Percentiles rank a stretch among this genome's conserved stretches.
These are phyloP conservation scores for Myrmaecium sp. DNA, from an alignment of 2,329 filamentous ascomycete species.

Conservation along the genomic window DNA sequence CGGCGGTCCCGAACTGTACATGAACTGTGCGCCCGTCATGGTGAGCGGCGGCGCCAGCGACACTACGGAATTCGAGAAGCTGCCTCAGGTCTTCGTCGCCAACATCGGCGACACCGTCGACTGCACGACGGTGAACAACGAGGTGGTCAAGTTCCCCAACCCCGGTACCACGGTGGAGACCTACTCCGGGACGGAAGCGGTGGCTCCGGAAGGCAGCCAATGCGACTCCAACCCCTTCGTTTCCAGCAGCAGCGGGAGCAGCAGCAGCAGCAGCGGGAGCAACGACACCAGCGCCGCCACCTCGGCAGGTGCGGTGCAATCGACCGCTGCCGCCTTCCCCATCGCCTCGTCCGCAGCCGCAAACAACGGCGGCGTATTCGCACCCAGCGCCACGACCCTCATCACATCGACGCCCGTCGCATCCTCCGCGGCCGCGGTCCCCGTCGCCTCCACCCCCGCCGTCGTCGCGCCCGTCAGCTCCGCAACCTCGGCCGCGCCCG, in stretches of 20 bases:
- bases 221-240: constrained; percentile 5
- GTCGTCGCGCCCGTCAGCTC: constrained; percentile 6
- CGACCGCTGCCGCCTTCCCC: constrained; percentile 4
- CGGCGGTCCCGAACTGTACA: constrained; percentile 85
- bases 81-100: constrained; percentile 58
- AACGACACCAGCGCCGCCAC: constrained; percentile 5
- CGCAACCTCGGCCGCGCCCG: constrained; percentile 8
- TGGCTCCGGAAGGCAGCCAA: constrained; percentile 4
- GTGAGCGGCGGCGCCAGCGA: constrained; percentile 40
- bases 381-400: constrained; percentile 16
- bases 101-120: constrained; percentile 37
- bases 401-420: constrained; percentile 8
- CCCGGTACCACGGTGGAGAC: constrained; percentile 42
- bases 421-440: background rate
- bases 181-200: constrained; percentile 8
- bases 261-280: constrained; percentile 2
- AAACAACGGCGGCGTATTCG: constrained; percentile 15
- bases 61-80: constrained; percentile 36
- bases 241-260: constrained; percentile 3
- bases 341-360: constrained; percentile 1
- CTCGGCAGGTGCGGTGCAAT: constrained; percentile 3
- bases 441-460: constrained; percentile 4
- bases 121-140: constrained; percentile 37
- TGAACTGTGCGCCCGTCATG: constrained; percentile 73
- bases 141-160: constrained; percentile 47